phyloP scores from a whole-genome alignment of 768 basidiomycete species.

The Amanita rimosa region DNA sequence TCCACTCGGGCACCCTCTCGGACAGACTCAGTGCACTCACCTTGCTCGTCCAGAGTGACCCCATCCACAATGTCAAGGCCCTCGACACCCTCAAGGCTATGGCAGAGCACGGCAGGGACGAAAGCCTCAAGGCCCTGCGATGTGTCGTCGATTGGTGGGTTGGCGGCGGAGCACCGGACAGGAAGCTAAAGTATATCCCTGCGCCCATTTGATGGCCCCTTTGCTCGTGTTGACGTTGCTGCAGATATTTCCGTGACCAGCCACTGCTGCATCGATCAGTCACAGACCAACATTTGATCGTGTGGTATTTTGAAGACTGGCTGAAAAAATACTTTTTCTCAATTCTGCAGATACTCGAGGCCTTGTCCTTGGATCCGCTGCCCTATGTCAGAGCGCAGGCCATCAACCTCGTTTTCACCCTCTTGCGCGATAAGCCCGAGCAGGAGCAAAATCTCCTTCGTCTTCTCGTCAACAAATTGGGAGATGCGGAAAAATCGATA shows the following conservation, averaged over 20 bases:
- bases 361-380: constrained; percentile 73
- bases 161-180: constrained; percentile 79
- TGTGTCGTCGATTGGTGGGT: constrained; percentile 98
- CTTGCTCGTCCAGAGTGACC: constrained; percentile 78
- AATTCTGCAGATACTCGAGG: constrained; percentile 82
- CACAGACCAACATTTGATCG: constrained; percentile 61
- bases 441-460: constrained; percentile 95
- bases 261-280: constrained; percentile 50
- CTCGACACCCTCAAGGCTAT: constrained; percentile 65
- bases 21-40: constrained; percentile 89
- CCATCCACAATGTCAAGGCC: constrained; percentile 75
- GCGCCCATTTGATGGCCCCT: neutral
- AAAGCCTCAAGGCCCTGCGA: constrained; percentile 80
- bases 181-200: constrained; percentile 70
- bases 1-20: constrained; percentile 81
- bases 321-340: constrained; percentile 95
- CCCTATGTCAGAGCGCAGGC: constrained; percentile 83
- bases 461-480: constrained; percentile 90
- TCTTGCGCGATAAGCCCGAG: constrained; percentile 85
- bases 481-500: constrained; percentile 80
- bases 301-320: constrained; percentile 97
- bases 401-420: constrained; percentile 62
- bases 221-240: neutral
- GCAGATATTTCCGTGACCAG: constrained; percentile 87
- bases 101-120: constrained; percentile 80